Conservation (phyloP, 257 asterid species). For the Mentha longifolia region DNA sequence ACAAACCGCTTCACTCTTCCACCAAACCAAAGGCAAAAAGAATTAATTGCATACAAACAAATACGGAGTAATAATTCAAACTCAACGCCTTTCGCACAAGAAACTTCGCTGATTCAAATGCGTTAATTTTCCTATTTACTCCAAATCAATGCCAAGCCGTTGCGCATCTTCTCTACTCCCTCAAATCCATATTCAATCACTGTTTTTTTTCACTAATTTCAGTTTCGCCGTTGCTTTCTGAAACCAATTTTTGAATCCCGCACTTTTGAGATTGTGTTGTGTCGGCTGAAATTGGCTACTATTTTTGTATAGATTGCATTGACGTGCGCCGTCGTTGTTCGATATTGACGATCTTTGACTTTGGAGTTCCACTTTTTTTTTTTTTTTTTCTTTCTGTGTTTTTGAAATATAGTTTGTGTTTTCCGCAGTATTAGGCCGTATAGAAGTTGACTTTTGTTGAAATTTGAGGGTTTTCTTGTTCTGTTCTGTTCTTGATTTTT, state of each 20-base stretch:
- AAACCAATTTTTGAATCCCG: slow-evolving; percentile 7
- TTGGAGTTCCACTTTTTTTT: not conserved
- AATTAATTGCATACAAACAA: too few species aligned
- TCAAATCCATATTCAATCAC: not conserved
- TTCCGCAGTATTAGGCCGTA: slow-evolving; percentile 2
- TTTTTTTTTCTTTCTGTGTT: too few species aligned
- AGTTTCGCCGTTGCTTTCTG: slow-evolving; percentile 17
- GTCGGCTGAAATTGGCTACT: slow-evolving; percentile 34
- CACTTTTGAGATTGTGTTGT: slow-evolving; percentile 1
- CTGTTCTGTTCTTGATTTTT: not conserved
- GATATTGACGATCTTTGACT: slow-evolving; percentile 20
- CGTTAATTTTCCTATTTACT: slow-evolving; percentile 20
- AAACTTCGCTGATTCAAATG: slow-evolving; percentile 14
- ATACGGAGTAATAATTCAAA: too few species aligned
- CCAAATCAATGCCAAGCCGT: slow-evolving; percentile 42
- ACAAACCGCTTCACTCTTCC: too few species aligned
- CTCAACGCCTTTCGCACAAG: slow-evolving; percentile 7
- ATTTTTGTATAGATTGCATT: slow-evolving; percentile 16
- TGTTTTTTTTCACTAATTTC: slow-evolving; percentile 12
- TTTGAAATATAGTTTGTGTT: slow-evolving; percentile 4
- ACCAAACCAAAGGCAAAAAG: too few species aligned
- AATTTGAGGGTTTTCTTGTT: slow-evolving; percentile 22
- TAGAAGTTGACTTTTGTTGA: slow-evolving; percentile 2
- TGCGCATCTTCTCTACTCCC: slow-evolving; percentile 24
- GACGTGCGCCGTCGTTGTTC: not conserved